phyloP scores from a whole-genome alignment of 1,284 basidiomycete species.

The Cryptococcus depauperatus region DNA sequence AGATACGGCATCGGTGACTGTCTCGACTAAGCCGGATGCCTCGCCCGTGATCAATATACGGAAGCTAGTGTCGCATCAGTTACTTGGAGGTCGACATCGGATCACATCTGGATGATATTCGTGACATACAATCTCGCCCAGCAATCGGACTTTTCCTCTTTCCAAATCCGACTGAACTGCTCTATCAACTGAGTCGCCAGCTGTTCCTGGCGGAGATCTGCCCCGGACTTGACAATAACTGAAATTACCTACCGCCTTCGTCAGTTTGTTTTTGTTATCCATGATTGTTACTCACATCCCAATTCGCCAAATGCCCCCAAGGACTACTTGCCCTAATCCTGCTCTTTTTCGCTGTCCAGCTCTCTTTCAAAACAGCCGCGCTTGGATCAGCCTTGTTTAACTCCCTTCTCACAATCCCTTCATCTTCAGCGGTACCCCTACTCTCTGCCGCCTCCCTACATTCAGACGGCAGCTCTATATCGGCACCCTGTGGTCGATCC shows the following conservation, averaged over 20 bases:
- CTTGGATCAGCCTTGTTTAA: constrained; percentile 96
- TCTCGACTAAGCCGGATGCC: constrained; percentile 85
- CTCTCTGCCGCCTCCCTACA: constrained; percentile 22
- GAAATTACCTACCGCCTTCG: constrained; percentile 58
- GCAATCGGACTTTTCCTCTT: constrained; percentile 78
- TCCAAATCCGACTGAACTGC: constrained; percentile 90
- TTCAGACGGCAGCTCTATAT: constrained; percentile 40
- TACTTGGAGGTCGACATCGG: not conserved
- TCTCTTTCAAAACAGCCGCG: constrained; percentile 83
- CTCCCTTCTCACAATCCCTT: constrained; percentile 83
- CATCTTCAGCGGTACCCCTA: constrained; percentile 69
- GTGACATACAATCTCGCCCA: constrained; percentile 81
- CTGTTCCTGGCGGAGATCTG: constrained; percentile 94
- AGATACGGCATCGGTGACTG: constrained; percentile 92
- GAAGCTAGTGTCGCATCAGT: constrained; percentile 44
- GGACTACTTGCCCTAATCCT: constrained; percentile 87
- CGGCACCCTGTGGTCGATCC: constrained; percentile 55
- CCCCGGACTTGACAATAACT: constrained; percentile 97
- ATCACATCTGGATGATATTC: not conserved
- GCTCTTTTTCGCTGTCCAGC: constrained; percentile 90
- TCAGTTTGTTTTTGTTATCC: not conserved
- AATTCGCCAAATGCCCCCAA: constrained; percentile 83
- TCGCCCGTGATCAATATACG: constrained; percentile 92
- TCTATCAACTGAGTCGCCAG: constrained; percentile 90
- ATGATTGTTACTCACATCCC: constrained; percentile 45